Conservation (phyloP, 2,329 filamentous ascomycete species). For the Colletotrichum eremochloae region DNA sequence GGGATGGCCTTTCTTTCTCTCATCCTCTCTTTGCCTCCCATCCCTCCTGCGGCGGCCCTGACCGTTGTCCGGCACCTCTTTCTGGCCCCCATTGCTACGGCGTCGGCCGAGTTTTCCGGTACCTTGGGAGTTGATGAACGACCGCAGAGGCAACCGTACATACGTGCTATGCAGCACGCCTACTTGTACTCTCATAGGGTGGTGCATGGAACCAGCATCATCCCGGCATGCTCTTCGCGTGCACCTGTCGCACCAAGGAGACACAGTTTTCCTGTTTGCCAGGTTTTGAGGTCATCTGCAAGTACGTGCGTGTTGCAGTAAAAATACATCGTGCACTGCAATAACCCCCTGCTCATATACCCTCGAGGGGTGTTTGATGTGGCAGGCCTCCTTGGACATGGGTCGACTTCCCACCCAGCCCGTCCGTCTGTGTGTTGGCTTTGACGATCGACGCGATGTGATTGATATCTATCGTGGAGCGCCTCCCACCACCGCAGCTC, state of each 20-base stretch:
- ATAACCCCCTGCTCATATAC: conserved; percentile 14
- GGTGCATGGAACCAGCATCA: neutral
- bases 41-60: neutral
- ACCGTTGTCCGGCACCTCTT: neutral
- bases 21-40: neutral
- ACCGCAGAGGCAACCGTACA: no score
- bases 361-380: conserved; percentile 36
- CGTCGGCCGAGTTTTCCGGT: neutral
- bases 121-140: neutral
- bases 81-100: neutral
- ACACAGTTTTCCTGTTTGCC: neutral
- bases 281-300: neutral
- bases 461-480: conserved; percentile 23
- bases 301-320: neutral
- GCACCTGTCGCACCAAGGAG: conserved; percentile 27
- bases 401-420: neutral
- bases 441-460: conserved; percentile 3
- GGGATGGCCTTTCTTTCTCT: neutral
- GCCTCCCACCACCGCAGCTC: neutral
- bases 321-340: neutral
- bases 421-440: conserved; percentile 16
- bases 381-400: conserved; percentile 16
- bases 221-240: conserved; percentile 3
- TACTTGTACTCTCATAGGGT: conserved; percentile 15
- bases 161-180: no score